These are phyloP conservation scores for Calvatia gigantea DNA, from an alignment of 768 basidiomycete species.

Conservation along the genomic window DNA sequence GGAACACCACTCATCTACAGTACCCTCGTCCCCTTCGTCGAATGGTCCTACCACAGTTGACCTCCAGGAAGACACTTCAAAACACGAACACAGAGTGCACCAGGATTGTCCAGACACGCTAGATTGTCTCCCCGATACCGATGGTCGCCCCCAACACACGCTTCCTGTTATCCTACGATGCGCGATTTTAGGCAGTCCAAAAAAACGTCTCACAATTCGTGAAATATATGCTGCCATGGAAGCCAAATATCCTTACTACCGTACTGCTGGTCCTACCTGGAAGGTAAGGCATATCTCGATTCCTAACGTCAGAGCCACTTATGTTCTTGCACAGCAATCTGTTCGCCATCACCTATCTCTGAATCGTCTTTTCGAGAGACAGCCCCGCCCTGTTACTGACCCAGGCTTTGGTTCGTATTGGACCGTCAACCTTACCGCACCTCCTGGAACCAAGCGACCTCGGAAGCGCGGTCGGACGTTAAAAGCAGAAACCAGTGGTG, in stretches of 20 bases:
- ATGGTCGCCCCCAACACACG: constrained; percentile 78
- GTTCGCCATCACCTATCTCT: constrained; percentile 82
- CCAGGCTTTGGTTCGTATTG: constrained; percentile 88
- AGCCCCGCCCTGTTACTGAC: constrained; percentile 78
- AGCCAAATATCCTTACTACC: constrained; percentile 79
- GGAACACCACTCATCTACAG: constrained; percentile 14
- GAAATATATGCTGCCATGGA: constrained; percentile 89
- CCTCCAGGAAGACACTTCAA: constrained; percentile 10
- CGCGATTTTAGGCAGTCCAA: constrained; percentile 75
- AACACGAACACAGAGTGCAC: constrained; percentile 55
- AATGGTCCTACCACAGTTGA: constrained; percentile 9
- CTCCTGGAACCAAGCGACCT: constrained; percentile 82
- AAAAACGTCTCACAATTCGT: constrained; percentile 74
- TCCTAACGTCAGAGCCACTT: constrained; percentile 11
- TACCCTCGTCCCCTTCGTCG: constrained; percentile 3
- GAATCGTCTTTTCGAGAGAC: constrained; percentile 79
- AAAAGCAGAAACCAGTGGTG: neutral
- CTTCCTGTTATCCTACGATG: constrained; percentile 83
- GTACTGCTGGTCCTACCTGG: constrained; percentile 79
- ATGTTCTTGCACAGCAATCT: constrained; percentile 58
- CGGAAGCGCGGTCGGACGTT: constrained; percentile 66
- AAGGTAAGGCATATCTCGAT: constrained; percentile 48
- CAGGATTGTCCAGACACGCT: constrained; percentile 77
- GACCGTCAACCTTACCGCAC: constrained; percentile 85
- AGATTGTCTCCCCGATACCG: constrained; percentile 74